These are phyloP conservation scores for Brassica juncea DNA, from an alignment of 345 rosid species.

Conservation along the genomic window DNA sequence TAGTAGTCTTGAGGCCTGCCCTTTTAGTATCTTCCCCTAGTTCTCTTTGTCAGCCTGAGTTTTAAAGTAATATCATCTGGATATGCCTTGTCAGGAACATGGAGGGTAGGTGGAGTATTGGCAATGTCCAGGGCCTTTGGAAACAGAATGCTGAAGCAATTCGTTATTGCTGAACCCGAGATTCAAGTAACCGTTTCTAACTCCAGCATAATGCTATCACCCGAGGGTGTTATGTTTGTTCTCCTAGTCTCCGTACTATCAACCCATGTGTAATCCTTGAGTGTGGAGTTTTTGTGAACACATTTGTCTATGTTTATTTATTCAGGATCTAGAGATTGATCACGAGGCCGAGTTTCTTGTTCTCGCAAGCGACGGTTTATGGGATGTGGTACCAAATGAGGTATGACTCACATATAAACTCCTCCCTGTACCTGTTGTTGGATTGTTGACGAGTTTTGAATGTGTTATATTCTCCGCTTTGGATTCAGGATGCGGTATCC, in stretches of 20 bases:
- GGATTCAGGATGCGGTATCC: constrained; percentile 77
- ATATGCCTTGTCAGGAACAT: constrained; percentile 69
- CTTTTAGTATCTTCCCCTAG: constrained; percentile 2
- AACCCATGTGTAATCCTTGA: neutral
- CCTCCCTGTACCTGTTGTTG: neutral
- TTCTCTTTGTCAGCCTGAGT: constrained; percentile 40
- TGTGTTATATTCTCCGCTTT: neutral
- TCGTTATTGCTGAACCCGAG: constrained; percentile 96
- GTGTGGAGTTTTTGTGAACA: constrained; percentile 5
- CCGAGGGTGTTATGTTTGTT: neutral
- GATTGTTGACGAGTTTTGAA: neutral
- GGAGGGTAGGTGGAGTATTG: constrained; percentile 99
- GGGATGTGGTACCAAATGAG: constrained; percentile 98
- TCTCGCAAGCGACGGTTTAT: constrained; percentile 94
- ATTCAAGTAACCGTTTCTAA: constrained; percentile 69
- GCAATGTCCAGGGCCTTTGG: constrained; percentile 99
- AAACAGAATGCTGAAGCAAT: constrained; percentile 97
- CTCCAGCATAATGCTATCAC: constrained; percentile 9
- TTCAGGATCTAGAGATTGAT: constrained; percentile 76
- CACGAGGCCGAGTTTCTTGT: constrained; percentile 80
- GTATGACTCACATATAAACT: constrained; percentile 35
- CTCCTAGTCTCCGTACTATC: neutral
- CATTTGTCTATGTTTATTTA: constrained; percentile 21
- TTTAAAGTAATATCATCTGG: constrained; percentile 8
- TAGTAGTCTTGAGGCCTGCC: constrained; percentile 3